These are phyloP conservation scores for Pythium vanterpoolii DNA, from an alignment of 352 stramenopile genomes.

Conservation along the genomic window DNA sequence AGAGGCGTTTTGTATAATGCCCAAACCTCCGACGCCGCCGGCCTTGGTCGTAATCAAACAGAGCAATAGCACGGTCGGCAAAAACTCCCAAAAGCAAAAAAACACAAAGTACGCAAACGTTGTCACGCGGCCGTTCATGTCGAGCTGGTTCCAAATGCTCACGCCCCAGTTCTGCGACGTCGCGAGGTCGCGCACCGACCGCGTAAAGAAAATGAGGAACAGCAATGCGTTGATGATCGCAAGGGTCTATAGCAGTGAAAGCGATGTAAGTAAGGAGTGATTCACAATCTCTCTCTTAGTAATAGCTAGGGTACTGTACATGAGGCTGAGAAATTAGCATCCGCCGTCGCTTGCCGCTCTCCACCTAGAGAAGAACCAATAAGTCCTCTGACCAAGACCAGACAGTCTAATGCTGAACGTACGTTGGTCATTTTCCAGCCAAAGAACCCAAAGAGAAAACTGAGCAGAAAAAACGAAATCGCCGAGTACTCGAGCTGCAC, in stretches of 20 bases:
- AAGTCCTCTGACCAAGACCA: not conserved
- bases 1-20: not conserved
- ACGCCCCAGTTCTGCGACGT: constrained; percentile 85
- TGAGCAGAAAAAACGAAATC: constrained; percentile 76
- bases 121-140: constrained; percentile 82
- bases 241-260: constrained; percentile 49
- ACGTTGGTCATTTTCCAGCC: constrained; percentile 86
- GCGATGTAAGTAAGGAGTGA: too few relatives aligned
- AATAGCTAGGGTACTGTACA: too few relatives aligned
- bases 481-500: constrained; percentile 84
- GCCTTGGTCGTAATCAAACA: constrained; percentile 81
- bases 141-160: constrained; percentile 83
- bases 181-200: constrained; percentile 65
- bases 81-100: constrained; percentile 88
- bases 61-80: constrained; percentile 76
- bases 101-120: constrained; percentile 79
- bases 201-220: constrained; percentile 82
- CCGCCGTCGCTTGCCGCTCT: constrained; percentile 69
- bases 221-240: constrained; percentile 78
- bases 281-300: too few relatives aligned
- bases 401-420: constrained; percentile 9
- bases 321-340: constrained; percentile 73
- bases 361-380: constrained; percentile 31
- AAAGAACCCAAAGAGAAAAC: constrained; percentile 79
- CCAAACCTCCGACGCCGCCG: constrained; percentile 67